phyloP scores from a whole-genome alignment of 192 early-diverging fungal genomes.

The Entomortierella chlamydospora region DNA sequence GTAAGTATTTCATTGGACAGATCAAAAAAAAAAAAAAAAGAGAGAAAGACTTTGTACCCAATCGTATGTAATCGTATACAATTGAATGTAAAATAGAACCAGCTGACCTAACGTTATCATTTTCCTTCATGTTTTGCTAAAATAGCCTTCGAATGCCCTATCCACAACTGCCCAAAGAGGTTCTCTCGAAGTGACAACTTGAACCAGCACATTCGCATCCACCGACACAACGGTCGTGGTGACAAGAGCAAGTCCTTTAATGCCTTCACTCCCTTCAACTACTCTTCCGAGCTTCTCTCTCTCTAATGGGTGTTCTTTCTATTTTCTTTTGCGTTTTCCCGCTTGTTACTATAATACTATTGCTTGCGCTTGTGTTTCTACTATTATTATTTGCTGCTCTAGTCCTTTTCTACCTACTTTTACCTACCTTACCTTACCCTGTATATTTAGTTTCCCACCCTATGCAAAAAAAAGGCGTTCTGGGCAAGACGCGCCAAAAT shows the following conservation, averaged over 20 bases:
- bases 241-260: constrained; percentile 58
- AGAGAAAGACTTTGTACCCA: background rate
- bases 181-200: constrained; percentile 70
- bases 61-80: too few species aligned
- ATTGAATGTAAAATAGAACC: too few species aligned
- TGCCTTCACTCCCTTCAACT: constrained; percentile 56
- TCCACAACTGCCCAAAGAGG: constrained; percentile 63
- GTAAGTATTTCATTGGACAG: constrained; percentile 58
- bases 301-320: constrained; percentile 8
- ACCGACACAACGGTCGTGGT: constrained; percentile 63
- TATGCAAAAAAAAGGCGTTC: too few species aligned
- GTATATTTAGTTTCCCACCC: too few species aligned
- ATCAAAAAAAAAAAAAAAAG: background rate
- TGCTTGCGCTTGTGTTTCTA: too few species aligned
- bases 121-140: constrained; percentile 5
- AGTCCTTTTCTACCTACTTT: too few species aligned
- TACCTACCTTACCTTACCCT: too few species aligned
- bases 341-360: background rate
- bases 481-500: too few species aligned
- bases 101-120: constrained; percentile 6
- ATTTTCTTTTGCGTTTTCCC: too few species aligned
- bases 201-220: constrained; percentile 69
- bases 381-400: too few species aligned
- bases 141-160: constrained; percentile 65
- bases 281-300: constrained; percentile 34